Evolutionary conservation across 129 eudicot genomes (phyloP).

Genomic region (Flaveria sonorensis): DNA sequence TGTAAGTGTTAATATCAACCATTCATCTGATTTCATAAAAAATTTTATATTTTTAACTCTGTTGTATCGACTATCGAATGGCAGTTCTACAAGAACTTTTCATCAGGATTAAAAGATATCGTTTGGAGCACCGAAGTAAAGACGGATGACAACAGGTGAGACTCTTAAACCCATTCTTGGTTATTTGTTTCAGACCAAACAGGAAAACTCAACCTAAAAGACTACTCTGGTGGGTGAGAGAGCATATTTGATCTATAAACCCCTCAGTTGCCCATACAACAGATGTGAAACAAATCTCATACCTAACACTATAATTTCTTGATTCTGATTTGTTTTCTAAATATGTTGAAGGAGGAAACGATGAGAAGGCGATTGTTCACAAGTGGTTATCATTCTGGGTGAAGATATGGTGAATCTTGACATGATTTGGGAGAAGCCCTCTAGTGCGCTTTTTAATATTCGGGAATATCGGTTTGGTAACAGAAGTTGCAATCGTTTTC

Average conservation of each 20-base stretch:
- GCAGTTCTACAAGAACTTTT: constrained; percentile 80
- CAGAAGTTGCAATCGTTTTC: constrained; percentile 25
- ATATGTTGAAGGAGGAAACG: constrained; percentile 25
- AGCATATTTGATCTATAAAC: too few species aligned
- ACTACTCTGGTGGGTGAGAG: too few species aligned
- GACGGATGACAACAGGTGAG: constrained; percentile 47
- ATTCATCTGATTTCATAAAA: background rate
- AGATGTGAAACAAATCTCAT: too few species aligned
- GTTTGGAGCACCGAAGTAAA: constrained; percentile 68
- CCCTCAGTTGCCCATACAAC: too few species aligned
- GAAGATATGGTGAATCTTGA: constrained; percentile 27
- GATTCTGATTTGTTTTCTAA: background rate
- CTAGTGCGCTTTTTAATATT: background rate
- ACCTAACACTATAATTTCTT: background rate
- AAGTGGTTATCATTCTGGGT: background rate
- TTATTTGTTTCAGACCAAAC: background rate
- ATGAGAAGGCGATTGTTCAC: constrained; percentile 6
- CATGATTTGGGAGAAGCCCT: constrained; percentile 15
- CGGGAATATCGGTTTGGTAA: constrained; percentile 3
- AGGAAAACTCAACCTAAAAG: too few species aligned
- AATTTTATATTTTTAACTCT: background rate
- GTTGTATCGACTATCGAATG: constrained; percentile 20
- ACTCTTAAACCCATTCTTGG: constrained; percentile 16
- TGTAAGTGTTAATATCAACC: constrained; percentile 32
- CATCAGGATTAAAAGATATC: constrained; percentile 78